phyloP scores from a whole-genome alignment of 1,139 yeast genomes.

The Kodamaea arcana region DNA sequence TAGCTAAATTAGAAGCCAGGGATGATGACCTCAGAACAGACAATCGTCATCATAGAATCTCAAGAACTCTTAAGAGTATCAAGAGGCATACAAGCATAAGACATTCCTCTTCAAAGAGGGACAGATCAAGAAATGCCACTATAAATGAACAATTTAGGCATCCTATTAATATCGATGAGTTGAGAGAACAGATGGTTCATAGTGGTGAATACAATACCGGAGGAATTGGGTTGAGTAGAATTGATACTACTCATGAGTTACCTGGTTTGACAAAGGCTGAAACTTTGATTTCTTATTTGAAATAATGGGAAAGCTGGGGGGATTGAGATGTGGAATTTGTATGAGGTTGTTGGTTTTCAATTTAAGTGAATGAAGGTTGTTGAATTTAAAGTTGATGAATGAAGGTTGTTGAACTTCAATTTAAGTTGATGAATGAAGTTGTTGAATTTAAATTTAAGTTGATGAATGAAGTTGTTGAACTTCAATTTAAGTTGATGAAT shows the following conservation, averaged over 20 bases:
- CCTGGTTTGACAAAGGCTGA: slow-evolving; percentile 53
- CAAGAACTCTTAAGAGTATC: slow-evolving; percentile 33
- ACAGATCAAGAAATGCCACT: slow-evolving; percentile 29
- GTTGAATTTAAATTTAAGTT: too few species aligned
- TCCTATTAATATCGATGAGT: slow-evolving; percentile 33
- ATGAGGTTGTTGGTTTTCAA: too few species aligned
- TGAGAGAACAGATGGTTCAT: slow-evolving; percentile 41
- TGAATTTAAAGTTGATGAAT: too few species aligned
- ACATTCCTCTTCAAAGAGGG: background rate
- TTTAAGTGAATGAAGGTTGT: too few species aligned
- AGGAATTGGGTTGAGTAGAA: slow-evolving; percentile 33
- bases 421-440: too few species aligned
- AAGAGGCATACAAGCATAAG: slow-evolving; percentile 22
- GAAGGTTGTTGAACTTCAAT: too few species aligned
- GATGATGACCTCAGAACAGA: slow-evolving; percentile 12
- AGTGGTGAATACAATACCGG: slow-evolving; percentile 34
- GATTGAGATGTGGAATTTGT: too few species aligned
- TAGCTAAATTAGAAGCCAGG: slow-evolving; percentile 28
- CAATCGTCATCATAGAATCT: slow-evolving; percentile 6
- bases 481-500: too few species aligned
- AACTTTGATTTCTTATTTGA: slow-evolving; percentile 40
- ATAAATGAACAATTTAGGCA: slow-evolving; percentile 29
- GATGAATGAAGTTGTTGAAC: too few species aligned
- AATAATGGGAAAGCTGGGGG: too few species aligned
- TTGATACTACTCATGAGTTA: slow-evolving; percentile 44